These are phyloP conservation scores for Daldinia sp. DNA, from an alignment of 2,329 filamentous ascomycete genomes.

Conservation along the genomic window DNA sequence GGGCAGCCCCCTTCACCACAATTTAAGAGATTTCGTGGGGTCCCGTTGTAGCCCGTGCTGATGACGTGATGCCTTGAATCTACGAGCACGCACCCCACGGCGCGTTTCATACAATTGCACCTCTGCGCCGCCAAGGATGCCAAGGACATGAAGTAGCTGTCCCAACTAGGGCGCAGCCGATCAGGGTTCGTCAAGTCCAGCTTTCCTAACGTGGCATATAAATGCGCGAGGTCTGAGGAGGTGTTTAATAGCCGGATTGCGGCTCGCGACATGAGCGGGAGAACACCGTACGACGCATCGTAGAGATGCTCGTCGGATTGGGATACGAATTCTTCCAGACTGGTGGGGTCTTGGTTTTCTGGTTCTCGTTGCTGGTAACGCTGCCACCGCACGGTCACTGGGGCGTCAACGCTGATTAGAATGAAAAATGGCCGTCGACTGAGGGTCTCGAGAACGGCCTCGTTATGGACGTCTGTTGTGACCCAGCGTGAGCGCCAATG, in stretches of 20 bases:
- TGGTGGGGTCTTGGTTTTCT: conserved; percentile 40
- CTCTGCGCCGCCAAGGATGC: conserved; percentile 88
- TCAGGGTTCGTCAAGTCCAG: conserved; percentile 81
- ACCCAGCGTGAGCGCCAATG: conserved; percentile 87
- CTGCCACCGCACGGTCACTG: conserved; percentile 82
- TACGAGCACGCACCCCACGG: conserved; percentile 93
- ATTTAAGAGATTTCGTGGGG: conserved; percentile 86
- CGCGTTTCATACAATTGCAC: conserved; percentile 97
- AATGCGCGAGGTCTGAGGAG: conserved; percentile 72
- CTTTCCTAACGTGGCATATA: conserved; percentile 75
- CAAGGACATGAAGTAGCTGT: conserved; percentile 98
- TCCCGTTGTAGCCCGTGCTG: conserved; percentile 96
- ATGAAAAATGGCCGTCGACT: conserved; percentile 89
- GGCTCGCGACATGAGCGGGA: conserved; percentile 81
- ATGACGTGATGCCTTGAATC: conserved; percentile 82
- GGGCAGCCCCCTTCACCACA: conserved; percentile 92
- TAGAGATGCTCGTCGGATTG: conserved; percentile 80
- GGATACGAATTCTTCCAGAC: conserved; percentile 64
- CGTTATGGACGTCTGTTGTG: conserved; percentile 81
- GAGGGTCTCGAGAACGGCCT: conserved; percentile 76
- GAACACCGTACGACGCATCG: conserved; percentile 67
- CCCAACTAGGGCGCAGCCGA: conserved; percentile 89
- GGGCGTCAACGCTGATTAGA: conserved; percentile 89
- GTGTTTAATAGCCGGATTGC: conserved; percentile 89
- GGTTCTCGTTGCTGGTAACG: conserved; percentile 64